These are phyloP conservation scores for Irpex rosettiformis DNA, from an alignment of 1,284 basidiomycete genomes.

Conservation along the genomic window DNA sequence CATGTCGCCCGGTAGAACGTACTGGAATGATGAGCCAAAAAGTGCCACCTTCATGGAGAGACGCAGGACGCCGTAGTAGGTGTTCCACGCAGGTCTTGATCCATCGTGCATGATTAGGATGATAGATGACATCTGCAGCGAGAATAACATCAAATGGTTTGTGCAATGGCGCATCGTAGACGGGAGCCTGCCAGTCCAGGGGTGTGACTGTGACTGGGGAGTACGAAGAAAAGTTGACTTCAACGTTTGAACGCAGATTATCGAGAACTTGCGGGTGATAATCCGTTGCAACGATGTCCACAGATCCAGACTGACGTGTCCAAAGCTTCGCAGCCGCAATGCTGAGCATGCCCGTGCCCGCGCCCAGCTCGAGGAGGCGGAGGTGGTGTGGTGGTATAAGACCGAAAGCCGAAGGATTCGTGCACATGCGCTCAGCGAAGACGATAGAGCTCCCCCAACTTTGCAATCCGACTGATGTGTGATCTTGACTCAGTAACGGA, in stretches of 20 bases:
- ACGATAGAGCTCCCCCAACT: constrained; percentile 86
- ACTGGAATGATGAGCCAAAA: constrained; percentile 75
- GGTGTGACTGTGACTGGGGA: constrained; percentile 37
- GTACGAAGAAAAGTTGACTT: constrained; percentile 46
- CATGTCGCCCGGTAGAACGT: constrained; percentile 65
- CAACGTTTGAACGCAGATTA: constrained; percentile 68
- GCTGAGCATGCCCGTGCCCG: constrained; percentile 83
- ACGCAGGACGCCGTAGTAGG: constrained; percentile 37
- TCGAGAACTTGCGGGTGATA: constrained; percentile 74
- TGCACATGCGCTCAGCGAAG: constrained; percentile 68
- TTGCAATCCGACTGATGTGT: constrained; percentile 83
- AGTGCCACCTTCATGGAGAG: constrained; percentile 32
- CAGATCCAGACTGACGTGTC: constrained; percentile 11
- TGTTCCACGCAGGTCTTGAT: constrained; percentile 56
- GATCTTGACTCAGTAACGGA: constrained; percentile 64
- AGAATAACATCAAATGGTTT: constrained; percentile 51
- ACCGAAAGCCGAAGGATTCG: constrained; percentile 48
- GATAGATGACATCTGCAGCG: constrained; percentile 69
- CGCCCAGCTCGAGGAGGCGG: constrained; percentile 80
- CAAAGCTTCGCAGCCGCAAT: constrained; percentile 66
- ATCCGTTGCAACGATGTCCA: constrained; percentile 67
- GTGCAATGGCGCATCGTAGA: constrained; percentile 31
- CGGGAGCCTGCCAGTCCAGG: constrained; percentile 72
- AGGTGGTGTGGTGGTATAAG: constrained; percentile 23
- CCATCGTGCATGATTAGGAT: constrained; percentile 63